Conservation (phyloP, 1,139 yeast genomes). For the Tardiomyces depauwii region DNA sequence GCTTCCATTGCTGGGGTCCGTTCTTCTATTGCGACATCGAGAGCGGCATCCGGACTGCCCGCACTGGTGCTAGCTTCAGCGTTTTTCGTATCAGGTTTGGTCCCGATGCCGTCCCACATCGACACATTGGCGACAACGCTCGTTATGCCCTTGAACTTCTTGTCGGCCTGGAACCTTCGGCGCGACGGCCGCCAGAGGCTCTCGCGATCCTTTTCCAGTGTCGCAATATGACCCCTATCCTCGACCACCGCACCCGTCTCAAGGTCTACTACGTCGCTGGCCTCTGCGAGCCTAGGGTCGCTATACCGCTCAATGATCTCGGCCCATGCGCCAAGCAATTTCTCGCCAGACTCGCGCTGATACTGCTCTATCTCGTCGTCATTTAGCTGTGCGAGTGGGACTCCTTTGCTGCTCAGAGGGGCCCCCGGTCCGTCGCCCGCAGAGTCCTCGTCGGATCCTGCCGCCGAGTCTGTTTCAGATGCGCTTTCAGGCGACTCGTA, state of each 20-base stretch:
- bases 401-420: neutral
- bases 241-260: constrained; percentile 45
- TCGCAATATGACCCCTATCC: constrained; percentile 47
- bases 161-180: too few relatives aligned
- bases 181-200: neutral
- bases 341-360: constrained; percentile 7
- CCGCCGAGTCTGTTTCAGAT: neutral
- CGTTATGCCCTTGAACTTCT: constrained; percentile 16
- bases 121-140: too few relatives aligned
- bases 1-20: too few relatives aligned
- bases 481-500: too few relatives aligned
- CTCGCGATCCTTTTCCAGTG: neutral
- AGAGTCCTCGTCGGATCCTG: neutral
- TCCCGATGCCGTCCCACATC: too few relatives aligned
- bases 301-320: constrained; percentile 41
- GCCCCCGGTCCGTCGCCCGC: neutral
- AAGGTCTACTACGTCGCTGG: constrained; percentile 45
- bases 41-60: too few relatives aligned
- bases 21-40: too few relatives aligned
- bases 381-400: neutral
- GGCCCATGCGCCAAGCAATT: constrained; percentile 40
- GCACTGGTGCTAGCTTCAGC: too few relatives aligned
- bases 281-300: constrained; percentile 31
- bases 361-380: constrained; percentile 1
- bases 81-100: too few relatives aligned